These are phyloP conservation scores for Ophiosphaerella herpotricha DNA, from an alignment of 2,329 filamentous ascomycete species.

Conservation along the genomic window DNA sequence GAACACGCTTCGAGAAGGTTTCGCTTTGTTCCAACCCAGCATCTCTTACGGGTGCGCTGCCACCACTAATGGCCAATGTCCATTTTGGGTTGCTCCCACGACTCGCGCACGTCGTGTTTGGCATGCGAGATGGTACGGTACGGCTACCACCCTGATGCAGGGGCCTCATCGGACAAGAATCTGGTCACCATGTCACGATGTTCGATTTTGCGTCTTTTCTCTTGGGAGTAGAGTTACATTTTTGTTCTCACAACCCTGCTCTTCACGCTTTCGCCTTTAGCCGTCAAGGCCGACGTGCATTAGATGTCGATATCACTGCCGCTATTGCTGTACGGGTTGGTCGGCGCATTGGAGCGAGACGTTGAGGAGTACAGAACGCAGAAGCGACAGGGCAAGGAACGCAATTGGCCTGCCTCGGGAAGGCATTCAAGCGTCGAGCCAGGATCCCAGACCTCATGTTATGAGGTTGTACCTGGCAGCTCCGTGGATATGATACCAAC, in stretches of 20 bases:
- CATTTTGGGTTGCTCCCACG: constrained; percentile 4
- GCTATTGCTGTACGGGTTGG: constrained; percentile 9
- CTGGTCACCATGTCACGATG: neutral
- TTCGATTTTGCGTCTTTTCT: neutral
- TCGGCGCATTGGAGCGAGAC: constrained; percentile 23
- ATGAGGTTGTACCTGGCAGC: neutral
- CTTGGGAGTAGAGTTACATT: neutral
- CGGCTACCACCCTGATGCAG: constrained; percentile 6
- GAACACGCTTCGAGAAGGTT: constrained; percentile 40
- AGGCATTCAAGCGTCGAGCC: neutral
- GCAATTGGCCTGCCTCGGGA: constrained; percentile 4
- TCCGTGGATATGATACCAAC: neutral
- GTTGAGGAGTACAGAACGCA: constrained; percentile 8
- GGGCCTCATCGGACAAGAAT: neutral
- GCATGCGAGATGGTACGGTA: constrained; percentile 4
- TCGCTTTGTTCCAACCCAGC: constrained; percentile 26
- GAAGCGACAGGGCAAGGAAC: constrained; percentile 6
- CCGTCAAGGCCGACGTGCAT: constrained; percentile 15
- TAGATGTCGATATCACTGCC: constrained; percentile 16
- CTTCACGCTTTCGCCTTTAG: constrained; percentile 23
- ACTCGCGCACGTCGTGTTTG: constrained; percentile 1
- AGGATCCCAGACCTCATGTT: neutral
- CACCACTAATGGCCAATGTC: constrained; percentile 3
- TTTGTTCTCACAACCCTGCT: constrained; percentile 15
- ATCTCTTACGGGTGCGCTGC: constrained; percentile 7